Percentiles rank a stretch among this genome's conserved stretches.
These are phyloP conservation scores for Cajanus cajan DNA, from an alignment of 306 rosid species.

Conservation along the genomic window DNA sequence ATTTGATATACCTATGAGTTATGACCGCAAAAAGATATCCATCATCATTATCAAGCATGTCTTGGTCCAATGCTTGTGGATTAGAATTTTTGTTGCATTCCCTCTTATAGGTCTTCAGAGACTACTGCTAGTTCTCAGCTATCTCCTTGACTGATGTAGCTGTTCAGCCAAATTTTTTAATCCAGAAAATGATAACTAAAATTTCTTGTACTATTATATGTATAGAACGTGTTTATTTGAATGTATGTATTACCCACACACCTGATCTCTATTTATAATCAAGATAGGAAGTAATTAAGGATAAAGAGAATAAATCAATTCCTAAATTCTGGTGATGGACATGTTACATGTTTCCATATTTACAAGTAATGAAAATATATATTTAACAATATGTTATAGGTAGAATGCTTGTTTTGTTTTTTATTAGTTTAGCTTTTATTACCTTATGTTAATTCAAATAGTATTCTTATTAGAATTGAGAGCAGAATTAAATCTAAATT, in stretches of 20 bases:
- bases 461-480: neutral
- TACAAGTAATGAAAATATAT: no score
- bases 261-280: no score
- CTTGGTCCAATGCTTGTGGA: neutral
- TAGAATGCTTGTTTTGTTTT: neutral
- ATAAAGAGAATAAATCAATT: no score
- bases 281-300: no score
- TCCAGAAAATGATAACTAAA: neutral
- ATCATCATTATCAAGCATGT: neutral
- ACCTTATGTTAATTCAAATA: neutral
- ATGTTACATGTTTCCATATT: no score
- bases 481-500: neutral
- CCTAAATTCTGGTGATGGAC: no score
- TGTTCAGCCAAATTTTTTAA: neutral
- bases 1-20: neutral
- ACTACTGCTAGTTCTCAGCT: neutral
- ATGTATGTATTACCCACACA: no score
- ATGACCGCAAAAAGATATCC: neutral
- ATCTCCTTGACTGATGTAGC: neutral
- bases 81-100: neutral
- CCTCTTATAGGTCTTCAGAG: neutral
- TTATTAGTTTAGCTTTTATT: neutral
- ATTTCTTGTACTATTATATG: neutral
- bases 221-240: no score
- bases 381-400: neutral